Base-by-base conservation (phyloP, 257 asterid species). In the Petunia secreta region DNA sequence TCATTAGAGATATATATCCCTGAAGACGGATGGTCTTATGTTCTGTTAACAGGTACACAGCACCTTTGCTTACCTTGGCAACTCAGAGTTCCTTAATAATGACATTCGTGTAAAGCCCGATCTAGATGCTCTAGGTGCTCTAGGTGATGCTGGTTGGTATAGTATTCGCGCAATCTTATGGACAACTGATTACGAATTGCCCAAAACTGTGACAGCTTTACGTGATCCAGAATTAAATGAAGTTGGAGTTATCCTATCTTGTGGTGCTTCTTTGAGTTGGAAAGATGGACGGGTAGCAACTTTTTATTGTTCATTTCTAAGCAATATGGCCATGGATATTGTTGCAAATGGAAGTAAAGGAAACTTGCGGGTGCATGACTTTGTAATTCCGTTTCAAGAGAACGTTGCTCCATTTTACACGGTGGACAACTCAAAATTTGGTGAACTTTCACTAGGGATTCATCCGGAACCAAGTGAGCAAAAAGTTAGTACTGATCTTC, bases 111-210 rank as follows among this genome's bases (percentile, higher is more conserved):
- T 91, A 38, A 87, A 90, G 75, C 88, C 94, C 0, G 91, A 90
- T 77, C 97, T 94, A n/a, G 97, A 94, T 79, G 89, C 95, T 15
- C 95, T 89, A 0, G 98, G 97, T 53, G 97, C 92, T 36, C 91
- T 94, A 0, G 97, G 97, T 2, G 97, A 92, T 36, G 73, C 44
- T 0, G 97, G 98, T 15, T 94, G 98, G 98, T 94, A 91, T 52
- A 85, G 91, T 90, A 87, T 88, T 77, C 76, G 93, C 37, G 93
- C 97, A 46, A 90, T 91, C 84, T 82, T 94, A 44, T 94, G 94
- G 98, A 94, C 94, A 0, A 82, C 85, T 11, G 84, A 87, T 46
- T 92, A 84, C 4, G 85, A 88, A 66, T 84, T 94, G 1, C 97
- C 98, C 5, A 89, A 90, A 82, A 83, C 92, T 0, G 97, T 81